Conservation (phyloP, 1,139 yeast genomes). For the Hyphopichia pseudoburtonii region DNA sequence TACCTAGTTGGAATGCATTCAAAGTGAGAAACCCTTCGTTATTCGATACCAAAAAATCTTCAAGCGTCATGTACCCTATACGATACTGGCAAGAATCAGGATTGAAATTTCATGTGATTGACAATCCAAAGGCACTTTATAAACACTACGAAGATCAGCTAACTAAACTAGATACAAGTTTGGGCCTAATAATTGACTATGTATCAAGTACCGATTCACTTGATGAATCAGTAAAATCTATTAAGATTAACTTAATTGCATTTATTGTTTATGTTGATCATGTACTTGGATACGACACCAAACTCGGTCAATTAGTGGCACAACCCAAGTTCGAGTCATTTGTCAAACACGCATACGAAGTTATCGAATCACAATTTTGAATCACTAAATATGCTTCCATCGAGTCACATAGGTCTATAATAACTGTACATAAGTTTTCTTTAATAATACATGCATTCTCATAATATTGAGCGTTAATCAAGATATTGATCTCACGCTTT, state of each 20-base stretch:
- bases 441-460: too few species aligned
- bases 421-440: constrained; percentile 4
- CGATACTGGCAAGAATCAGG: not conserved
- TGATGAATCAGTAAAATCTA: not conserved
- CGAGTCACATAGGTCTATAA: constrained; percentile 1
- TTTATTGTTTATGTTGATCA: constrained; percentile 19
- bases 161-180: constrained; percentile 12
- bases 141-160: constrained; percentile 16
- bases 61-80: not conserved
- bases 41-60: constrained; percentile 10
- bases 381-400: too few species aligned
- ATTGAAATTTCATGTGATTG: constrained; percentile 2
- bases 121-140: constrained; percentile 4
- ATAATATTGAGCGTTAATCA: too few species aligned
- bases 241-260: constrained; percentile 19
- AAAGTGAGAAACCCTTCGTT: constrained; percentile 23
- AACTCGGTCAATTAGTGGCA: constrained; percentile 13
- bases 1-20: constrained; percentile 29
- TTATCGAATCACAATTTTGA: constrained; percentile 5
- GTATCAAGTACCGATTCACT: not conserved
- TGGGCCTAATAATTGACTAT: constrained; percentile 13
- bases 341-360: constrained; percentile 11
- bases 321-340: constrained; percentile 6
- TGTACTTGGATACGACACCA: constrained; percentile 16
- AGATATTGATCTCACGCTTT: too few species aligned